Percentiles rank a stretch among this genome's conserved stretches.
Conservation (phyloP, 129 eudicot genomes). For the Saussurea involucrata region DNA sequence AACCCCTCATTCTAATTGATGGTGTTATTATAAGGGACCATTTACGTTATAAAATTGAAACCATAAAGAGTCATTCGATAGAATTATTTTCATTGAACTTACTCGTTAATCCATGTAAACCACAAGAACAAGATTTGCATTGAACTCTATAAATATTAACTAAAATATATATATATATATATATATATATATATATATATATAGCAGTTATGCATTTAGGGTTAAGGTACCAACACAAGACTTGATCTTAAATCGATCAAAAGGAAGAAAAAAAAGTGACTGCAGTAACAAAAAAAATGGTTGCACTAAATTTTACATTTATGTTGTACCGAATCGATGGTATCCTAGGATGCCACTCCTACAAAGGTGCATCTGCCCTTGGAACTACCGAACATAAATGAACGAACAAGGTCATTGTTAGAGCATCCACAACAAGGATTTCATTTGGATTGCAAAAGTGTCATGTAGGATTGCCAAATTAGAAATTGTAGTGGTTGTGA, state of each 20-base stretch:
- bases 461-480: no score
- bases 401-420: neutral
- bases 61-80: neutral
- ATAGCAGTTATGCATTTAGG: neutral
- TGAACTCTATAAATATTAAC: neutral
- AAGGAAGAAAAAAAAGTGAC: neutral
- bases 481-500: no score
- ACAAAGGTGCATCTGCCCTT: neutral
- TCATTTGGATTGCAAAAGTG: no score
- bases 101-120: neutral
- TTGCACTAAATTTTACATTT: neutral
- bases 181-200: no score
- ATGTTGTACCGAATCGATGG: neutral
- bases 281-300: no score
- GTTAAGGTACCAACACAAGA: neutral
- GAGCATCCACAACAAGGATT: no score
- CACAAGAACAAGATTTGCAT: neutral
- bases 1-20: neutral
- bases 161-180: no score
- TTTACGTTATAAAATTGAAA: neutral
- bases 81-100: neutral
- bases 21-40: neutral
- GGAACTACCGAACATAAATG: neutral
- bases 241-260: neutral
- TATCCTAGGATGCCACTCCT: neutral